phyloP scores from a whole-genome alignment of 352 stramenopile species.

The Phytophthora citricola region DNA sequence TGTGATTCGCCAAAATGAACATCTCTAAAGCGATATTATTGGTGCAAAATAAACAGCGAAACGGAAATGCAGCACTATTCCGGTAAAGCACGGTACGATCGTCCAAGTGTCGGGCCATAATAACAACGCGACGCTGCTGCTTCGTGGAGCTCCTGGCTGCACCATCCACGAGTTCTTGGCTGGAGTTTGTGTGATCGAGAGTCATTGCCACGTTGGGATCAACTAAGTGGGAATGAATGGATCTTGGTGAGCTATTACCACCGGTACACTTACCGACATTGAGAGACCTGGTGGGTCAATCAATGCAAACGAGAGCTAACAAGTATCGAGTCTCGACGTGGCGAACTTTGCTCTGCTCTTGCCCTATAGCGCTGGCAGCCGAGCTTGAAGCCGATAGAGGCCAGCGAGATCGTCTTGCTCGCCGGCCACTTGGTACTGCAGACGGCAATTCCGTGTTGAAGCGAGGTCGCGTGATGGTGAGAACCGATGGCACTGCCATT shows the following conservation, averaged over 20 bases:
- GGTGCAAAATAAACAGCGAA: slow-evolving; percentile 25
- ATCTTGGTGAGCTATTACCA: slow-evolving; percentile 5
- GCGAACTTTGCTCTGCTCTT: slow-evolving; percentile 12
- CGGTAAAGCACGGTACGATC: slow-evolving; percentile 1
- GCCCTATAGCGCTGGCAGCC: slow-evolving; percentile 11
- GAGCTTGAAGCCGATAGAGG: slow-evolving; percentile 21
- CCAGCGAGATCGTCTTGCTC: slow-evolving; percentile 17
- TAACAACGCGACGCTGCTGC: slow-evolving; percentile 27
- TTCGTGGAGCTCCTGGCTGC: slow-evolving; percentile 11
- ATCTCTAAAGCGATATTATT: slow-evolving; percentile 6
- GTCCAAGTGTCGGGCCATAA: slow-evolving; percentile 11
- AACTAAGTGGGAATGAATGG: background rate
- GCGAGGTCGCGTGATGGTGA: slow-evolving; percentile 13
- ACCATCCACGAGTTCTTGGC: slow-evolving; percentile 22
- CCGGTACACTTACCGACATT: too few relatives aligned
- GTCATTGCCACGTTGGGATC: slow-evolving; percentile 10
- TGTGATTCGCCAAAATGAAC: slow-evolving; percentile 33
- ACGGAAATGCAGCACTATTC: slow-evolving; percentile 21
- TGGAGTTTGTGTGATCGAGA: background rate
- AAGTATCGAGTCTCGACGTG: slow-evolving; percentile 11
- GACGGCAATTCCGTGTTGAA: slow-evolving; percentile 14
- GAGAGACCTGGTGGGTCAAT: too few relatives aligned
- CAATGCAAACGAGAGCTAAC: background rate
- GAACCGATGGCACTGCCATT: slow-evolving; percentile 1
- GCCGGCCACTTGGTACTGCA: slow-evolving; percentile 16